Evolutionary conservation across 2,329 filamentous ascomycete genomes (phyloP), one percentile per base, ranked within the genome.

Genomic region (Ceratocystis lukuohia): DNA sequence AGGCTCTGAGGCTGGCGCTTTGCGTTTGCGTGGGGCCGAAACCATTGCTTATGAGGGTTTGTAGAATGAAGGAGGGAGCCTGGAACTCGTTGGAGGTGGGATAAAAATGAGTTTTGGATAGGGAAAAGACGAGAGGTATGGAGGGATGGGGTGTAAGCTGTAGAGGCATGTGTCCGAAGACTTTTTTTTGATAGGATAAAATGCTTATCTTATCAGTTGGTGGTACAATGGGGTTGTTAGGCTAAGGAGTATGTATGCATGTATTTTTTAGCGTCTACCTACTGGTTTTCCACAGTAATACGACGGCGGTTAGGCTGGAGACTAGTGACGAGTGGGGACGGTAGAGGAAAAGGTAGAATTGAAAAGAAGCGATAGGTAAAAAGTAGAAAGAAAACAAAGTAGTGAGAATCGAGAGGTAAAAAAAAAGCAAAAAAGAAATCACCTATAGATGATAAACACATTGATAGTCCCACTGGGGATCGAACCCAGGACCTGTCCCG

Each of bases 21-120:
- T 83, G 68, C 80, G 78, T 71, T 83, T 83, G 48, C 80, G 67
- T 10, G 68, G 65, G 79, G 25, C 81, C 72, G 50, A 76, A 74
- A 44, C 71, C 80, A 81, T 82, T 63, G 59, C 67, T 37, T 41
- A 56, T 30, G 10, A 69, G 25, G 17, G 33, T 37, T 20, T 15
- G 3, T 7, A 1, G 5, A 30, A 12, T 25, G 4, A 17, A 59
- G 28, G 53, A 59, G 3, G 3, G 10, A 17, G 53, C 22, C 4
- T 12, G 17, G 2, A 8, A 3, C 20, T 53, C 5, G n/a, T 25
- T n/a, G 1, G 3, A 28, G 30, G 12, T 3, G 30, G n/a, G 10
- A 28, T 17, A 41, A 44, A 44, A 44, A 44, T 12, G 53, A 57
- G 8, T 3, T 8, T 53, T 53, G 53, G n/a, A 15, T 10, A 2